These are phyloP conservation scores for Coriaria nepalensis DNA, from an alignment of 306 rosid species.

Conservation along the genomic window DNA sequence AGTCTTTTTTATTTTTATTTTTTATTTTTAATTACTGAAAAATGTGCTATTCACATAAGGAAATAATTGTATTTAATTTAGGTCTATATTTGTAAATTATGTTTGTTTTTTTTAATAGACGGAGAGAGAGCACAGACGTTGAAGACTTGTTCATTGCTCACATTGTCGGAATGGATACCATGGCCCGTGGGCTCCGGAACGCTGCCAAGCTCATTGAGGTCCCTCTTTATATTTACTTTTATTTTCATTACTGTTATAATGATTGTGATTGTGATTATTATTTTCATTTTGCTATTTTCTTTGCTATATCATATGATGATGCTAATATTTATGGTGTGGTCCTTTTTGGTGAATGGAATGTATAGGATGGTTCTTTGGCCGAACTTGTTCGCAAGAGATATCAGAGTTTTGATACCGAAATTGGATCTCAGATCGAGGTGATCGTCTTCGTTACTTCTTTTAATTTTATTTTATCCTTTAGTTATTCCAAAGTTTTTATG, in stretches of 20 bases:
- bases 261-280: background rate
- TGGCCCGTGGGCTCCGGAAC: slow-evolving; percentile 82
- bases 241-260: background rate
- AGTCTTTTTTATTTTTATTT: too few species aligned
- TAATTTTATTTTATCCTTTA: background rate
- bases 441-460: background rate
- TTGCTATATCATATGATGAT: background rate
- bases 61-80: background rate
- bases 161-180: slow-evolving; percentile 74
- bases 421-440: slow-evolving; percentile 77
- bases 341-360: background rate
- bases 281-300: background rate
- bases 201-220: slow-evolving; percentile 78
- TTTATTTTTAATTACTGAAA: background rate
- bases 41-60: too few species aligned
- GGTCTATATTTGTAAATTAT: background rate
- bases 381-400: slow-evolving; percentile 80
- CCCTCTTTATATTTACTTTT: background rate
- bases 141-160: slow-evolving; percentile 95
- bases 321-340: too few species aligned
- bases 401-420: slow-evolving; percentile 63
- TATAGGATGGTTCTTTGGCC: slow-evolving; percentile 68
- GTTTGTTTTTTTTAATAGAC: slow-evolving; percentile 26
- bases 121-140: slow-evolving; percentile 94
- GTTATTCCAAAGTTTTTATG: slow-evolving; percentile 1